Conservation (phyloP, 1,284 basidiomycete species). For the Ustilago sp. region DNA sequence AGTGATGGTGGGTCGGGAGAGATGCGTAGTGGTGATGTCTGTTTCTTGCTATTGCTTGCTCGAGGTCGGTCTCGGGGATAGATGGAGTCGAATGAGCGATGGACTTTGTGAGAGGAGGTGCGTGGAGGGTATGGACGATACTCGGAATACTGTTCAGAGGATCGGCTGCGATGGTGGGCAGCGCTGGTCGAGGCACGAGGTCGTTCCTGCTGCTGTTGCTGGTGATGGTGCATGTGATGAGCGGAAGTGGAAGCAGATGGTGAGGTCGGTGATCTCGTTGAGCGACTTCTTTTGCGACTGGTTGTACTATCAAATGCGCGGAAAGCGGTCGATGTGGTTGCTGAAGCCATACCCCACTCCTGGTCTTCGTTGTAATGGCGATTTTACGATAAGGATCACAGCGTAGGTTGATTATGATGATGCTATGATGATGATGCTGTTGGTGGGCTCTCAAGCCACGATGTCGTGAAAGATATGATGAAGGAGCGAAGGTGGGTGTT, state of each 20-base stretch:
- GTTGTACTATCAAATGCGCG: background rate
- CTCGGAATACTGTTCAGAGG: background rate
- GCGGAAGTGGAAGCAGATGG: background rate
- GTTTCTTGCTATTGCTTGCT: background rate
- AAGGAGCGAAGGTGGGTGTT: background rate
- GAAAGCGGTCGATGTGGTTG: slow-evolving; percentile 5
- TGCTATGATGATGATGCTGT: background rate
- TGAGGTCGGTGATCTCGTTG: slow-evolving; percentile 4
- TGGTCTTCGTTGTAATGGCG: background rate
- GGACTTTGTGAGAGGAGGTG: background rate
- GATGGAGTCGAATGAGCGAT: background rate
- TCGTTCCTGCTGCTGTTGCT: background rate
- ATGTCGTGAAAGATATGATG: background rate
- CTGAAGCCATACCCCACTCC: slow-evolving; percentile 16
- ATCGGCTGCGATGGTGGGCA: background rate
- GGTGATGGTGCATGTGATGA: background rate
- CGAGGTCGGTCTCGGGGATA: background rate
- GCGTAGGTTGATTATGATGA: background rate
- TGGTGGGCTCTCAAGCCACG: background rate
- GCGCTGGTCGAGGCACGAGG: background rate
- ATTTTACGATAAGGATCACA: background rate
- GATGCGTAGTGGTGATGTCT: slow-evolving; percentile 2
- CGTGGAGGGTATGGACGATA: background rate
- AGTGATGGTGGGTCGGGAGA: slow-evolving; percentile 25
- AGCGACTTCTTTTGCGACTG: background rate